Base-by-base conservation (phyloP, 148 eudicot genomes). In the Agrostemma githago region DNA sequence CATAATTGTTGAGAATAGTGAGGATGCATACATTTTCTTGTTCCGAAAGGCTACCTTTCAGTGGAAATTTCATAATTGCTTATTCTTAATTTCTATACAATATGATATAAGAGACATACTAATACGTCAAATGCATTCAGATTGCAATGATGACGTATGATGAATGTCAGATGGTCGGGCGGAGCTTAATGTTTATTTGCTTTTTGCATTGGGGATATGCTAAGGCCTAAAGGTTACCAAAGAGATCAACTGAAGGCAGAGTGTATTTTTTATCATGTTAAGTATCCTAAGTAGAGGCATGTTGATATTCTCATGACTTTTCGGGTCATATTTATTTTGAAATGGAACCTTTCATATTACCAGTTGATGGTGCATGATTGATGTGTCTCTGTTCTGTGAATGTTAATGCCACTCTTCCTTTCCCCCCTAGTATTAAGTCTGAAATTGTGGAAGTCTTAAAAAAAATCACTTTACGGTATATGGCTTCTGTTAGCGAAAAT, bases 111-210 rank as follows among this genome's bases (percentile, higher is more conserved):
- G 82, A 64, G 76, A 62, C 83, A 75, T 79, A 79, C 86, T 86
- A 83, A 88, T 88, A 81, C 74, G 38, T 84, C 81, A 69, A 82
- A 76, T 88, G 85, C 83, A 85, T 82, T 79, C 90, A 90, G 92
- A 81, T 90, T 88, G 88, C 92, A 90, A 84, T 80, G 90, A 90
- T 75, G 96, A 87, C 68, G 88, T 84, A 85, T 90, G 92, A 90
- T 82, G 88, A 74, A 73, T 78, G 66, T 82, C 81, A 73, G 91
- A 82, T 76, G 85, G 75, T 80, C 83, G 76, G 71, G 86, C 83
- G 69, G 81, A 84, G 82, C 82, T 71, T 82, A 80, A 64, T 85
- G 78, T 81, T 58, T 85, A 79, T 81, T 88, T 68, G 63, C 81
- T 71, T 80, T 85, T 81, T 80, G 87, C 90, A 82, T 80, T 78